Evolutionary conservation across 805 yeast species (phyloP), one percentile per base, ranked within the genome.

Genomic region (Jamesozyma rosinii): DNA sequence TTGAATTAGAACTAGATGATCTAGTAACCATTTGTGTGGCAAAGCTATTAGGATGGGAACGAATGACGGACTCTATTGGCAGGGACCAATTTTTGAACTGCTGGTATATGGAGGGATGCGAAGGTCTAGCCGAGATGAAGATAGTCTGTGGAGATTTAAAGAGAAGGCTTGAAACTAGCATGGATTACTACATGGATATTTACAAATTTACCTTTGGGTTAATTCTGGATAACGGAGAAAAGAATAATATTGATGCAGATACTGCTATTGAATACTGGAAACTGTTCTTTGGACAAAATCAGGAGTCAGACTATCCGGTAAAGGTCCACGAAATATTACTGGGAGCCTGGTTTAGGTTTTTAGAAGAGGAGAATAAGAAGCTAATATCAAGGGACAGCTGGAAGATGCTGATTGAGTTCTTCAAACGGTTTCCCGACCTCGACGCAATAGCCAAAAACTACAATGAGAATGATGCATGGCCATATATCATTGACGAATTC

Each of bases 401-500:
- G 97, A 72, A 75, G 47, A 88, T 89, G 97, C 66, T 83, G 44
- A 72, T 72, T 43, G 77, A 79, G 44, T 86, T 88, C 54, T 62
- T 81, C 43, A 62, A 66, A 42, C 74, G 75, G 46, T 70, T 70
- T 46, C 62, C 75, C 1, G 48, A 58, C 15, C 83, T 85, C 46
- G 76, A 83, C 0, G 48, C 55, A 1, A 66, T 90, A 4, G 63
- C 64, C 14, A 36, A 44, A 2, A 64, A 62, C 2, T 89, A 88
- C 61, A 89, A 83, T 52, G 92, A 82, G 49, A 74, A 75, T 51
- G 88, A 83, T 20, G 84, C 96, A 0, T 90, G 97, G 97, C 98
- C 97, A 4, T 76, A 84, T 42, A 67, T 86, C 15, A 77, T 90
- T 50, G 98, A 90, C 59, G 86, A 79, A 45, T 90, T 76, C 57